Base-by-base conservation (phyloP, 2,329 filamentous ascomycete genomes). In the Anisogramma anomala region DNA sequence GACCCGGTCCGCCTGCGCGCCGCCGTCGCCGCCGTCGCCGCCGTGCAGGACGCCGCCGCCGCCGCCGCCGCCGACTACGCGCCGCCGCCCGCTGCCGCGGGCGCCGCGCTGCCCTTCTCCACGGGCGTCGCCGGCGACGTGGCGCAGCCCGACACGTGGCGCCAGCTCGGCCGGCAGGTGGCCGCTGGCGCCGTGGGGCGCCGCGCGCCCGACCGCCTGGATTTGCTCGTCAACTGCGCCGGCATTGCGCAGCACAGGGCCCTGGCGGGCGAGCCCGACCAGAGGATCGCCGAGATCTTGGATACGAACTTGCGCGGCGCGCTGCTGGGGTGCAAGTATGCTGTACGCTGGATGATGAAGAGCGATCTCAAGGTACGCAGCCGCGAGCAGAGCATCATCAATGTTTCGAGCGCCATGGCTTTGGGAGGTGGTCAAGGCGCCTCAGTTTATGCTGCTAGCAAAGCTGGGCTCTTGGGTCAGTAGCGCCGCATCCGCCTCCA, bases 191-290 rank as follows among this genome's bases (percentile, higher is more conserved):
- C n/a, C n/a, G n/a, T n/a, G n/a, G n/a, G 26, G n/a, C n/a, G 26
- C n/a, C 9, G 3, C n/a, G 9, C 7, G 9, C 14, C 31, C 4
- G 14, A 28, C 39, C 4, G 33, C n/a, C 31, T 55, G 7, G 68
- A 75, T 52, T 65, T 89, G 22, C 71, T 94, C 1, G 71, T 94
- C 48, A 93, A 94, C 55, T 82, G 83, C 19, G 86, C 86, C 0
- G 87, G 86, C 8, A 66, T 87, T 17, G 69, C 79, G 0, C 77
- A 86, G 50, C 70, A 69, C 10, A 72, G 69, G 0, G 1, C 68
- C 91, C n/a, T 62, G 74, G 33, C 64, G 68, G 8, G 76, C 73
- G 1, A 52, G 59, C 0, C 55, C 69, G 0, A 56, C n/a, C n/a
- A 62, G 0, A 64, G 70, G 3, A 65, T 86, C 17, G 63, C 74